Percentiles rank a stretch among this genome's conserved stretches.
Evolutionary conservation across 441 rosid species (phyloP).

Genomic region (Eruca vesicaria): DNA sequence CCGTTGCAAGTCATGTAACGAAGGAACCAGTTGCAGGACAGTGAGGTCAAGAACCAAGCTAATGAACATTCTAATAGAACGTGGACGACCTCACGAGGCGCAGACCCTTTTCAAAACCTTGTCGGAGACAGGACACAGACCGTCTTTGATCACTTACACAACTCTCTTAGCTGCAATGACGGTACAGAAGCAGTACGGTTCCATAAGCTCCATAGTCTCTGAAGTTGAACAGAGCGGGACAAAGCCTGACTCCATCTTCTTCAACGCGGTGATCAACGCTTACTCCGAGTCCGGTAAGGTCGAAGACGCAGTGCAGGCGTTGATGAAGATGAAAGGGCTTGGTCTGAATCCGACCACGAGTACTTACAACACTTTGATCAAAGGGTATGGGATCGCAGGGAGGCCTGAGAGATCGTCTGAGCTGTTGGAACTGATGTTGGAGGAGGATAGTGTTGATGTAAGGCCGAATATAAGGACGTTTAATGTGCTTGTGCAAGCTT

Average conservation of each 20-base stretch:
- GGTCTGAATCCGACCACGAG: conserved; percentile 56
- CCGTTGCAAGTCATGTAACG: conserved; percentile 34
- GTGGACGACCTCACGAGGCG: conserved; percentile 58
- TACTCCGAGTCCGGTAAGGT: conserved; percentile 60
- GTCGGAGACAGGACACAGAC: conserved; percentile 53
- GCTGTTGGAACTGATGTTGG: conserved; percentile 52
- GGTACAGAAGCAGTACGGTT: conserved; percentile 44
- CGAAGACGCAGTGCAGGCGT: conserved; percentile 49
- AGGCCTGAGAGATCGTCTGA: conserved; percentile 57
- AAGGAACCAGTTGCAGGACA: conserved; percentile 46
- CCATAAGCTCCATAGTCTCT: conserved; percentile 45
- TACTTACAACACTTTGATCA: conserved; percentile 62
- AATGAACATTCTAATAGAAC: conserved; percentile 55
- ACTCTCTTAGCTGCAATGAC: conserved; percentile 61
- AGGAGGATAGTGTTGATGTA: conserved; percentile 33
- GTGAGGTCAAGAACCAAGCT: conserved; percentile 64
- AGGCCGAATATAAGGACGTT: conserved; percentile 59
- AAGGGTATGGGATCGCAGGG: conserved; percentile 59
- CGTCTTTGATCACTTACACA: conserved; percentile 57
- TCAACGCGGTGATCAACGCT: conserved; percentile 66
- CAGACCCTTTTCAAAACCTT: conserved; percentile 42
- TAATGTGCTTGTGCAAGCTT: conserved; percentile 58
- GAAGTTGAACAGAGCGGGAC: conserved; percentile 48
- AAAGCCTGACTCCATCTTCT: conserved; percentile 52
- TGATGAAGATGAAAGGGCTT: conserved; percentile 57